phyloP scores from a whole-genome alignment of 257 asterid species.

The Mitragyna speciosa region DNA sequence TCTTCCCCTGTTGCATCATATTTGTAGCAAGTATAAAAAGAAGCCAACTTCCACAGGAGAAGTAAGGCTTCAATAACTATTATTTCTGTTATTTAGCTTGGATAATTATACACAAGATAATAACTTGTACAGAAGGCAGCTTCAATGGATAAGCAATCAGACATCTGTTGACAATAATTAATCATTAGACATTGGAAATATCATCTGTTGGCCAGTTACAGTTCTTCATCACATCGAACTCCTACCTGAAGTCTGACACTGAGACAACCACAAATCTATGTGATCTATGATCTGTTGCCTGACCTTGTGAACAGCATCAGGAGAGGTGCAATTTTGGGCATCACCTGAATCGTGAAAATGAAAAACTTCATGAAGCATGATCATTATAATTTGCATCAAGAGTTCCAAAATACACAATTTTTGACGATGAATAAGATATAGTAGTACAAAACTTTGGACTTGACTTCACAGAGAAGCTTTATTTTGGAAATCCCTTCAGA shows the following conservation, averaged over 20 bases:
- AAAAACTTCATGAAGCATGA: neutral
- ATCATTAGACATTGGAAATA: neutral
- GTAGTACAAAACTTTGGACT: neutral
- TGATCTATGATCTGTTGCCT: constrained; percentile 59
- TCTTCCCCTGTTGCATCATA: neutral
- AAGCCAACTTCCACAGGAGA: neutral
- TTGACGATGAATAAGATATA: neutral
- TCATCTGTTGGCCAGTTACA: neutral
- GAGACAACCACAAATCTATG: constrained; percentile 84
- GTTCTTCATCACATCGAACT: constrained; percentile 40
- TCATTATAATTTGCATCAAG: neutral
- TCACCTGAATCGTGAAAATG: constrained; percentile 52
- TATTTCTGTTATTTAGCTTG: neutral
- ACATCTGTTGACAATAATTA: constrained; percentile 6
- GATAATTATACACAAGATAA: neutral
- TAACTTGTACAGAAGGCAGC: neutral
- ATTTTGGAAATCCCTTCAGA: neutral
- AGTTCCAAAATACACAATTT: neutral
- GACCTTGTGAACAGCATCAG: constrained; percentile 70
- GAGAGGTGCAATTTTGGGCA: constrained; percentile 69
- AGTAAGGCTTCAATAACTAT: neutral
- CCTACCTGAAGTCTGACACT: constrained; percentile 59
- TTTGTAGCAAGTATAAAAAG: neutral
- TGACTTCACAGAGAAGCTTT: neutral
- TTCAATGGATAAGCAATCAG: constrained; percentile 1